Percentiles rank a stretch among this genome's conserved stretches.
Conservation (phyloP, 352 stramenopile genomes). For the Phytophthora litchii region DNA sequence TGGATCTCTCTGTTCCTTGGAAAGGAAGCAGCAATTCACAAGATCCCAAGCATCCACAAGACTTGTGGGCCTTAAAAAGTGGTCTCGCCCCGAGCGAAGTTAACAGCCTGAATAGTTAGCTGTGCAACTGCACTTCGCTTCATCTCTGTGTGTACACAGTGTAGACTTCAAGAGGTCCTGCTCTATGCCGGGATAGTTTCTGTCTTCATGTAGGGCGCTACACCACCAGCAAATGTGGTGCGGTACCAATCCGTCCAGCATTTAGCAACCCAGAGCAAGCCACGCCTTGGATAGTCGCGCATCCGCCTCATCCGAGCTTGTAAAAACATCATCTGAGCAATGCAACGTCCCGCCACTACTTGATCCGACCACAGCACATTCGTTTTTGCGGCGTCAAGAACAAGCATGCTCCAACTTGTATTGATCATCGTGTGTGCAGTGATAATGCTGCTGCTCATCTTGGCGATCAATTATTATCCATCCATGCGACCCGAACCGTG, state of each 20-base stretch:
- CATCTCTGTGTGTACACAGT: too few species aligned
- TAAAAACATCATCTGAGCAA: slow-evolving; percentile 4
- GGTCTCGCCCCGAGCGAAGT: too few species aligned
- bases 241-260: slow-evolving; percentile 11
- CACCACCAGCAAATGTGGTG: too few species aligned
- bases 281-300: slow-evolving; percentile 18
- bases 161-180: slow-evolving; percentile 1
- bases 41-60: too few species aligned
- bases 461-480: slow-evolving; percentile 21
- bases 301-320: slow-evolving; percentile 16
- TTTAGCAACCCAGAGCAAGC: slow-evolving; percentile 24
- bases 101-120: too few species aligned
- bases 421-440: slow-evolving; percentile 15
- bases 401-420: slow-evolving; percentile 17
- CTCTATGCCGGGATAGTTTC: slow-evolving; percentile 25
- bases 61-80: too few species aligned
- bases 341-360: background rate
- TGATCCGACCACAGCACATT: slow-evolving; percentile 1
- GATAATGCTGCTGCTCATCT: slow-evolving; percentile 24
- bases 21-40: too few species aligned
- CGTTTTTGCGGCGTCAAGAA: slow-evolving; percentile 3
- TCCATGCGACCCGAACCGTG: slow-evolving; percentile 6
- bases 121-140: too few species aligned
- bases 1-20: background rate
- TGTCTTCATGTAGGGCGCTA: slow-evolving; percentile 5